Evolutionary conservation across 1,139 yeast species (phyloP).

Genomic region (Citeromyces hawaiiensis): DNA sequence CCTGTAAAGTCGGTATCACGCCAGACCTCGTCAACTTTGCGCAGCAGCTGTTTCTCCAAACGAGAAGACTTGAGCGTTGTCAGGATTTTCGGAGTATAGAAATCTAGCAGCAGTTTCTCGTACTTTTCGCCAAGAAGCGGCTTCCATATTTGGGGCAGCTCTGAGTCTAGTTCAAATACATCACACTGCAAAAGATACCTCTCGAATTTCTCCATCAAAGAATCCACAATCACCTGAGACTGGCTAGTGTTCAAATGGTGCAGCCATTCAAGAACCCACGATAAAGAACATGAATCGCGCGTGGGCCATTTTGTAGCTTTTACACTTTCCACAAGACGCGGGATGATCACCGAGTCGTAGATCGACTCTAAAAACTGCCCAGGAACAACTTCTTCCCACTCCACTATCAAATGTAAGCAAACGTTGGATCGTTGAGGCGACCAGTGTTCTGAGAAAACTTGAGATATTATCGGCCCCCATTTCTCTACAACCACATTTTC

Average conservation of each 20-base stretch:
- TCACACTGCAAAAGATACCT: not conserved
- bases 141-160: not conserved
- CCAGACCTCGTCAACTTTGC: not conserved
- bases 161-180: not conserved
- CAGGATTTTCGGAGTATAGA: not conserved
- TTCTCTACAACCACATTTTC: not conserved
- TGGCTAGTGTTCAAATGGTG: not conserved
- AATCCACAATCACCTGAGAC: not conserved
- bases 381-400: slow-evolving; percentile 27
- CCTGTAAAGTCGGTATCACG: not conserved
- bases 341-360: slow-evolving; percentile 17
- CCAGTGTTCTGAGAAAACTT: slow-evolving; percentile 20
- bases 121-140: not conserved
- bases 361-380: slow-evolving; percentile 16
- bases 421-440: slow-evolving; percentile 14
- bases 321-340: slow-evolving; percentile 21
- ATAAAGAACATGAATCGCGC: slow-evolving; percentile 2
- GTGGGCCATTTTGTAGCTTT: slow-evolving; percentile 20
- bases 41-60: not conserved
- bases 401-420: slow-evolving; percentile 21
- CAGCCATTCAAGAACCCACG: slow-evolving; percentile 7
- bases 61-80: not conserved
- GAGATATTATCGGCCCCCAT: slow-evolving; percentile 12
- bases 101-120: not conserved
- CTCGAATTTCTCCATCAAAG: not conserved